Conservation (phyloP, 176 grass and related monocot species). For the Hordeum marinum region DNA sequence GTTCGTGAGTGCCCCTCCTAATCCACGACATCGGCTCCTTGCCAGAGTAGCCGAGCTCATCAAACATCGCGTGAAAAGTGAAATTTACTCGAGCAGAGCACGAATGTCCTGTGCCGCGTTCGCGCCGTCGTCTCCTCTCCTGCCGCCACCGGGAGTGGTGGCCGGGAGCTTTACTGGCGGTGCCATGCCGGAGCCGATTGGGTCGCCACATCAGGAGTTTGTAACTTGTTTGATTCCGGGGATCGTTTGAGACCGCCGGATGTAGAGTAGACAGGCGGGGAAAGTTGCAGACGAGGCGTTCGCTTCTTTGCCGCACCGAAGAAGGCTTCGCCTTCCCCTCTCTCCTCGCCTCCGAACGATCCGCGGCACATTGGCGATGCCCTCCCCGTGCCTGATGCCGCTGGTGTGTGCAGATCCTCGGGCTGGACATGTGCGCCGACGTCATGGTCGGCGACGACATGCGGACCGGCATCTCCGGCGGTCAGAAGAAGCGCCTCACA, state of each 20-base stretch:
- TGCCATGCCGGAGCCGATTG: background rate
- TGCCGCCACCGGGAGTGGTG: background rate
- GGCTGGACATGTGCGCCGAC: constrained; percentile 87
- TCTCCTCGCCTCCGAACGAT: background rate
- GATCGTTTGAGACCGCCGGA: background rate
- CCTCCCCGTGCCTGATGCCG: constrained; percentile 4
- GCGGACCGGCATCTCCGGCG: constrained; percentile 84
- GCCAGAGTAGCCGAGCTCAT: no score
- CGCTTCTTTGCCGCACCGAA: background rate
- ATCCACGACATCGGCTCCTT: no score
- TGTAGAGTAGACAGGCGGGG: background rate
- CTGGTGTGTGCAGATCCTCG: constrained; percentile 54
- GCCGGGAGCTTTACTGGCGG: background rate
- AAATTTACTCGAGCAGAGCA: background rate
- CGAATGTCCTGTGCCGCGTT: background rate
- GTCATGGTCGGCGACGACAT: constrained; percentile 87
- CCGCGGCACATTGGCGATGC: background rate
- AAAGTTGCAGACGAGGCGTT: background rate
- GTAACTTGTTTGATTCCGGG: background rate
- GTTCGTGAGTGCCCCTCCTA: no score
- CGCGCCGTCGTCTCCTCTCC: background rate
- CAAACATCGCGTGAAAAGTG: background rate
- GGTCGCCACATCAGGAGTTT: background rate
- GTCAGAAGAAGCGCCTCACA: constrained; percentile 94
- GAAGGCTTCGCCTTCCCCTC: background rate